Percentiles rank a stretch among this genome's conserved stretches.
Evolutionary conservation across 177 flowering plant genomes (phyloP).

Genomic region (Vitis hybrid): DNA sequence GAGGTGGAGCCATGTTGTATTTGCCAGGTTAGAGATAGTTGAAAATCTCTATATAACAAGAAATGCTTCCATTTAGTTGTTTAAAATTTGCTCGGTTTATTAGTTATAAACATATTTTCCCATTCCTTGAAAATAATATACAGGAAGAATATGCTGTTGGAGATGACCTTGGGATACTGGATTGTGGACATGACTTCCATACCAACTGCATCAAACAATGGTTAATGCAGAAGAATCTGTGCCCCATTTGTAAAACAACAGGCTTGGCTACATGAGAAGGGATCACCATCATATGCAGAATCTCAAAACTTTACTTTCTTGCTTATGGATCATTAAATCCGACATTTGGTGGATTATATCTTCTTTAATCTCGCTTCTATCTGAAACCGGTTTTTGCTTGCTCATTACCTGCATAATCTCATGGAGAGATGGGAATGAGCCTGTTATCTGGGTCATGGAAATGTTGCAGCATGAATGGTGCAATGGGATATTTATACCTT

Average conservation of each 20-base stretch:
- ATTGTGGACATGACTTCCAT: constrained; percentile 89
- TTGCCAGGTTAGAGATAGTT: constrained; percentile 59
- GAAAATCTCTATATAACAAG: not conserved
- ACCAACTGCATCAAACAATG: constrained; percentile 74
- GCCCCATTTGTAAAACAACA: constrained; percentile 82
- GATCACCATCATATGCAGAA: not conserved
- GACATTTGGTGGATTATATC: not conserved
- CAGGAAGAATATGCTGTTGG: constrained; percentile 79
- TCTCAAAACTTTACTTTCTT: constrained; percentile 1
- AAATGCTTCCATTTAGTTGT: not conserved
- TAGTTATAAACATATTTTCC: not conserved
- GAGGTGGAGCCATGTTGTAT: constrained; percentile 78
- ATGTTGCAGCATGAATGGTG: constrained; percentile 11
- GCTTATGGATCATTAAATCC: not conserved
- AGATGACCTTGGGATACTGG: constrained; percentile 61
- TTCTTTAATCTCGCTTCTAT: not conserved
- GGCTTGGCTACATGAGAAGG: constrained; percentile 43
- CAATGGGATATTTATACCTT: not conserved
- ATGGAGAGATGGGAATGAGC: not conserved
- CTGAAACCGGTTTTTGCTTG: not conserved
- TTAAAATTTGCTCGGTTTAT: not conserved
- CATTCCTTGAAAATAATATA: not conserved
- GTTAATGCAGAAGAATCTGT: constrained; percentile 71
- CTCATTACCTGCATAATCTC: not conserved
- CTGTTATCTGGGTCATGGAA: not conserved